phyloP scores from a whole-genome alignment of 2,329 filamentous ascomycete species.

The Parastagonospora nodorum region DNA sequence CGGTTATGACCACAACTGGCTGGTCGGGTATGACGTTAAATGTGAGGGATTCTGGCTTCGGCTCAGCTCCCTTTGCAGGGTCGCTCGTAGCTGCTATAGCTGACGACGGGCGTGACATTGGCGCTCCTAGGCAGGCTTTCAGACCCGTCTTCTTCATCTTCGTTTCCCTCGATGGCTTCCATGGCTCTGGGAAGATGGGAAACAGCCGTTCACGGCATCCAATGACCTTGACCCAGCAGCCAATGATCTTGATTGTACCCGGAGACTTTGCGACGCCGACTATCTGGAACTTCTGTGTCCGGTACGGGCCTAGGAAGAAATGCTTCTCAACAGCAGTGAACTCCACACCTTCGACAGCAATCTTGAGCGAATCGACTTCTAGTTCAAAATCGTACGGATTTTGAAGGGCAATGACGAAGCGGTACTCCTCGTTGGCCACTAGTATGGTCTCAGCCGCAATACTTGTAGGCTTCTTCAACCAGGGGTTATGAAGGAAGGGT shows the following conservation, averaged over 20 bases:
- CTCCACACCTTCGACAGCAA: conserved; percentile 74
- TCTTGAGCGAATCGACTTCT: conserved; percentile 78
- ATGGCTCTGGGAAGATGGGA: conserved; percentile 78
- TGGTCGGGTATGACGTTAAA: conserved; percentile 80
- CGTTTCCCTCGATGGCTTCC: conserved; percentile 69
- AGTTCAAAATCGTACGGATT: conserved; percentile 95
- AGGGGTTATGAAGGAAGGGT: conserved; percentile 95
- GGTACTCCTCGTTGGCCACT: conserved; percentile 77
- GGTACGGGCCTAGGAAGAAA: conserved; percentile 76
- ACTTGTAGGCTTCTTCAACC: conserved; percentile 68
- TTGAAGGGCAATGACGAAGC: conserved; percentile 82
- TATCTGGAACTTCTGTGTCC: conserved; percentile 78
- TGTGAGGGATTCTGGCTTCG: conserved; percentile 53
- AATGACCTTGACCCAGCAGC: conserved; percentile 77
- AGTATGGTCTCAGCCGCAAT: conserved; percentile 68
- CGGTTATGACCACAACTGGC: conserved; percentile 75
- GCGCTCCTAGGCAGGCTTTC: conserved; percentile 53
- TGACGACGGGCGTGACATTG: conserved; percentile 49
- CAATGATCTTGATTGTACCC: conserved; percentile 74
- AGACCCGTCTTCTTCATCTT: conserved; percentile 81
- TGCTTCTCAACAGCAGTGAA: conserved; percentile 70
- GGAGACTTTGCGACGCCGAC: conserved; percentile 68
- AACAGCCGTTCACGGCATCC: conserved; percentile 84
- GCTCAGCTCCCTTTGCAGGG: conserved; percentile 27
- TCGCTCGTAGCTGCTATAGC: conserved; percentile 32